phyloP scores from a whole-genome alignment of 2,329 filamentous ascomycete genomes.

The Xylariaceae sp. region DNA sequence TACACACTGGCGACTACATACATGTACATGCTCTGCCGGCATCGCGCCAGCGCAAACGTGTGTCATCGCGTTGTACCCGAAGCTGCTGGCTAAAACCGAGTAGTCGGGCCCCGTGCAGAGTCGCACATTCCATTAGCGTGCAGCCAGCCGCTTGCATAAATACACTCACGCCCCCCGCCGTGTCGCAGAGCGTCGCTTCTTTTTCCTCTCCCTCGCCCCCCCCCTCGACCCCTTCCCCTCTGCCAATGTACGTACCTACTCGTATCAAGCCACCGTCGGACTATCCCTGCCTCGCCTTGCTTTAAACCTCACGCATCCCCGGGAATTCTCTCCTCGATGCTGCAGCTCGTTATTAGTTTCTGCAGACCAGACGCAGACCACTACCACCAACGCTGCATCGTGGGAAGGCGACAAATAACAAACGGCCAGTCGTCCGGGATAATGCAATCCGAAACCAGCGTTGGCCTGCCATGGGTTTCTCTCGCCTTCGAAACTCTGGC shows the following conservation, averaged over 20 bases:
- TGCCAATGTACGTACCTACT: not conserved
- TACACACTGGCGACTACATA: not conserved
- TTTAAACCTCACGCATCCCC: constrained; percentile 11
- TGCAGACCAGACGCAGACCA: not conserved
- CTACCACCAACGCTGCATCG: constrained; percentile 1
- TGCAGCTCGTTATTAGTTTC: constrained; percentile 14
- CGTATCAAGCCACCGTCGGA: constrained; percentile 6
- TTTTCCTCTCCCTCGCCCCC: constrained; percentile 14
- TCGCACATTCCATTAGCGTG: constrained; percentile 10
- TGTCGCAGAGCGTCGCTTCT: constrained; percentile 10
- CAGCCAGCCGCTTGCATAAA: constrained; percentile 4
- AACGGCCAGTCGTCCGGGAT: constrained; percentile 19
- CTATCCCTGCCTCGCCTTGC: constrained; percentile 17
- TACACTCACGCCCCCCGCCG: not conserved
- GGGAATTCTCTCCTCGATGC: constrained; percentile 12
- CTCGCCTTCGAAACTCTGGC: constrained; percentile 6
- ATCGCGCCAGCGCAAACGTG: not conserved
- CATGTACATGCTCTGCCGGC: not conserved
- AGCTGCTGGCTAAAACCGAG: constrained; percentile 26
- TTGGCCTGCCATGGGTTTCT: constrained; percentile 29
- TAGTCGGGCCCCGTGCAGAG: constrained; percentile 29
- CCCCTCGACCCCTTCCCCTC: constrained; percentile 6
- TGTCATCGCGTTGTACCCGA: not conserved
- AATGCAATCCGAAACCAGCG: constrained; percentile 26
- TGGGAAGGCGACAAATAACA: constrained; percentile 11